These are phyloP conservation scores for Cercospora zeae-maydis DNA, from an alignment of 2,329 filamentous ascomycete genomes.

Conservation along the genomic window DNA sequence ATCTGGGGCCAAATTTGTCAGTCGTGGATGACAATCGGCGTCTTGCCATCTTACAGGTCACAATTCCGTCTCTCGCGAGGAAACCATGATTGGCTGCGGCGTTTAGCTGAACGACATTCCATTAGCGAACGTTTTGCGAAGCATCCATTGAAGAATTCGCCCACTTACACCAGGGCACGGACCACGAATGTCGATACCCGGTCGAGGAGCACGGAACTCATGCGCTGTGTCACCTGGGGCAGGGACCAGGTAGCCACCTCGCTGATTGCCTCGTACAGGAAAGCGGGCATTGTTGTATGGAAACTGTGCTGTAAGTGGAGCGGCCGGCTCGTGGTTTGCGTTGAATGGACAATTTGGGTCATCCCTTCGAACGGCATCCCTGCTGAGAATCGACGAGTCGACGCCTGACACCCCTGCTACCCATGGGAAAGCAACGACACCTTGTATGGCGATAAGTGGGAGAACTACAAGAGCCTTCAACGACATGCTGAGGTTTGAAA, in stretches of 20 bases:
- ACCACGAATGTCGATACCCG: constrained; percentile 41
- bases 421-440: constrained; percentile 30
- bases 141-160: neutral
- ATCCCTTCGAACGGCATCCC: constrained; percentile 8
- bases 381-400: constrained; percentile 29
- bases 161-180: constrained; percentile 36
- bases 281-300: constrained; percentile 46
- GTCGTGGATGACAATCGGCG: neutral
- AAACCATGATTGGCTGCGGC: constrained; percentile 36
- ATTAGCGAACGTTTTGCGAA: neutral
- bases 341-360: constrained; percentile 39
- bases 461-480: neutral
- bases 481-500: neutral
- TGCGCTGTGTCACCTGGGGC: constrained; percentile 41
- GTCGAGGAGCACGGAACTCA: constrained; percentile 37
- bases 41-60: constrained; percentile 29
- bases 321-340: constrained; percentile 38
- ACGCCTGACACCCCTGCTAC: constrained; percentile 37
- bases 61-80: constrained; percentile 43
- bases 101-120: neutral
- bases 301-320: constrained; percentile 32
- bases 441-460: neutral
- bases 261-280: constrained; percentile 41
- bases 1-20: constrained; percentile 21
- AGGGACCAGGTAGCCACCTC: constrained; percentile 46